Base-by-base conservation (phyloP, 768 basidiomycete genomes). In the Clathrus columnatus region DNA sequence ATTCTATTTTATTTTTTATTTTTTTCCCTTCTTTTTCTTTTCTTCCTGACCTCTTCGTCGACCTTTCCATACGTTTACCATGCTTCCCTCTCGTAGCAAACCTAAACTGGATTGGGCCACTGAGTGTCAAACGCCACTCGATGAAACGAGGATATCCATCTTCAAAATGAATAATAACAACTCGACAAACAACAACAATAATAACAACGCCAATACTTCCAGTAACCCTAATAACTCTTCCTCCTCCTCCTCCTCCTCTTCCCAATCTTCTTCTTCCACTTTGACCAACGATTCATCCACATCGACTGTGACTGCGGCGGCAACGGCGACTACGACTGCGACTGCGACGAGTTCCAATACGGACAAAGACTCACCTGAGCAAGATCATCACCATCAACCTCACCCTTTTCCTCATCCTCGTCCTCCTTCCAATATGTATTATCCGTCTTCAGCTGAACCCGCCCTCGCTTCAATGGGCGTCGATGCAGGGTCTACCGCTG, bases 101-200 rank as follows among this genome's bases (percentile, higher is more conserved):
- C 18, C 52, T 45, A 50, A 50, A 26, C 14, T 54, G 24, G 53
- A 54, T 26, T 54, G 53, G 53, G 53, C 53, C 5, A 54, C 53
- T 11, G 53, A 54, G 45, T 54, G 53, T 48, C 53, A 54, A 44
- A 54, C 53, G 10, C 53, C 53, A 18, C 53, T 47, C 44, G 36
- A 36, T n/a, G 36, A 36, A 36, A 36, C 36, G 36, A 36, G 36
- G 36, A 36, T 36, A 36, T 36, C 36, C 36, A 36, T 36, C 14
- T 36, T 36, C 36, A 36, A 36, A 36, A 36, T 36, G 36, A 36
- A 36, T 36, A 36, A 36, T 36, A 14, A 11, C 36, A 36, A 11
- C 36, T 27, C 18, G 17, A 28, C 43, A 17, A 54, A 54, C 45
- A 46, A 45, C 16, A 43, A 53, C 51, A 41, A 41, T 21, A 30